Percentiles rank a stretch among this genome's conserved stretches.
These are phyloP conservation scores for Phytophthora hibernalis DNA, from an alignment of 352 stramenopile species.

Conservation along the genomic window DNA sequence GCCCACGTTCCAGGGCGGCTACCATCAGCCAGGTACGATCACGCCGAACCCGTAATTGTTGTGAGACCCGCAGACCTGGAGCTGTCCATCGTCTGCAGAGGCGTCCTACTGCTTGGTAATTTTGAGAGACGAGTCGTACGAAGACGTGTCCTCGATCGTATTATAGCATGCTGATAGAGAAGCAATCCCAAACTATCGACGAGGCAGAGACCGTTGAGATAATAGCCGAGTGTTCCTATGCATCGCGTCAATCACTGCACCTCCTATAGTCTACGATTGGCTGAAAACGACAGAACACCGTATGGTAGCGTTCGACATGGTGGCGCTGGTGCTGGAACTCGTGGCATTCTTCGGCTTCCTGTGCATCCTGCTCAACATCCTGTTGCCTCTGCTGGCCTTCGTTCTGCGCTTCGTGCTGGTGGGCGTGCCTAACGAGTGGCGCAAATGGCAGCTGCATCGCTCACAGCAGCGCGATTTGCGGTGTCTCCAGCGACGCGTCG, in stretches of 20 bases:
- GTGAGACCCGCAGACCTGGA: conserved; percentile 12
- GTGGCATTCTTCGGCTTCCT: conserved; percentile 57
- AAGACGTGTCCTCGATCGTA: conserved; percentile 46
- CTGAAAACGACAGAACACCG: conserved; percentile 25
- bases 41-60: conserved; percentile 34
- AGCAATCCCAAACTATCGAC: conserved; percentile 39
- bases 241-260: conserved; percentile 10
- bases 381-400: conserved; percentile 42
- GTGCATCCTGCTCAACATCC: conserved; percentile 51
- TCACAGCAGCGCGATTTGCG: conserved; percentile 50
- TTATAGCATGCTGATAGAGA: conserved; percentile 52
- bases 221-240: conserved; percentile 38
- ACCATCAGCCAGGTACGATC: conserved; percentile 72
- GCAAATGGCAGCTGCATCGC: conserved; percentile 44
- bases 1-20: conserved; percentile 85
- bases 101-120: conserved; percentile 38
- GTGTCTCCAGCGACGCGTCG: conserved; percentile 43
- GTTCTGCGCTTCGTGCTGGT: conserved; percentile 38
- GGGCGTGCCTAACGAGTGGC: conserved; percentile 46
- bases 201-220: conserved; percentile 40
- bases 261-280: conserved; percentile 28
- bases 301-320: conserved; percentile 3
- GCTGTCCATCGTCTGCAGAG: conserved; percentile 29
- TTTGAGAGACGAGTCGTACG: conserved; percentile 41
- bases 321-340: conserved; percentile 42